Evolutionary conservation across 1,139 yeast genomes (phyloP), one percentile per base, ranked within the genome.

Genomic region (Taphrina betulina): DNA sequence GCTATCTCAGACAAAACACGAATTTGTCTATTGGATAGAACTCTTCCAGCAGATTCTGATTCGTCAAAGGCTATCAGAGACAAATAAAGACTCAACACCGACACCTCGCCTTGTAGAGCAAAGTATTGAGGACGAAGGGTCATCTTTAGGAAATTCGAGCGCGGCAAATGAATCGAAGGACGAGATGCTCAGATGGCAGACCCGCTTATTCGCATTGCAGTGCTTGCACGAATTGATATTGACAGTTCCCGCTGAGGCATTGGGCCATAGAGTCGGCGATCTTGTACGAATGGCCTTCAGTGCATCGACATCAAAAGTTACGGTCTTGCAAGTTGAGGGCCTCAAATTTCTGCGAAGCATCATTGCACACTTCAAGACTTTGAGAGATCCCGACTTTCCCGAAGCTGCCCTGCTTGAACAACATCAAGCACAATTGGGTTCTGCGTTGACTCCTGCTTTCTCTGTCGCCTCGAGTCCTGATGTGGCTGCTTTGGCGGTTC

Each of bases 361-460:
- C 20, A 69, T 83, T 40, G 68, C 68, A n/a, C 57, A 53, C 35
- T 75, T 74, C 62, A 74, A 78, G 8, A 73, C 72, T 31, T 71
- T 82, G 58, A 79, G 75, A 10, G 96, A 88, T 67, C 89, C 94
- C 0, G 78, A 84, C 43, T 84, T 83, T 63, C 83, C 86, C 0
- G 82, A 82, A 1, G 79, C 79, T 8, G 80, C 94, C 0, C 75
- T 89, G 10, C 73, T 92, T 58, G 95, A 87, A 63, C 96, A 89
- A 68, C 95, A 86, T 65, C 96, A 92, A 66, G 97, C 97, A 0
- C 96, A 89, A 64, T 85, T 92, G 16, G 84, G 88, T 10, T 83
- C 95, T 61, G 95, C 97, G 0, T 75, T 92, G 59, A 79, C 89
- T 48, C 96, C 97, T 0, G 88, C 95, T n/a, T 92, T 92, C 70